Evolutionary conservation across 306 rosid species (phyloP), one percentile per base, ranked within the genome.

Genomic region (Urtica urens): DNA sequence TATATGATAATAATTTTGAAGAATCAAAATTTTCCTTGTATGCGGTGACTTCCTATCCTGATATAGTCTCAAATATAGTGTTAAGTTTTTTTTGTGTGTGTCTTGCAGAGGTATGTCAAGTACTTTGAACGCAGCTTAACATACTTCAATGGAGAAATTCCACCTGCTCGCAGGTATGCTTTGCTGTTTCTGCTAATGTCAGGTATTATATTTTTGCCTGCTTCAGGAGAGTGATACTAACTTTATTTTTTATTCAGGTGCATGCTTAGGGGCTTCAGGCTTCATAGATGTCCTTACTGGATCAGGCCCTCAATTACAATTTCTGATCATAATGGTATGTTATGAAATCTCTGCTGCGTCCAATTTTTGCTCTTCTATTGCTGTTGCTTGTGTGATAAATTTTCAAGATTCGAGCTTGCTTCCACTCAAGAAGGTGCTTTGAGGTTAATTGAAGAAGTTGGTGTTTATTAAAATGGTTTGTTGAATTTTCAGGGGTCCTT

Each of bases 261-360:
- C 70, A 83, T 92, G 88, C 94, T 92, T 63, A 75, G 99, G 73
- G 96, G 99, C 42, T 82, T 92, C 65, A 87, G 96, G 45, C 94
- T 92, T 64, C 94, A 81, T 73, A 77, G 96, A 59, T 92, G 99
- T 70, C 99, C 96, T 26, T 92, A 85, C 69, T 92, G 96, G 99
- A 80, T 85, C 68, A 79, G 96, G 76, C 99, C 96, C 40, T 75
- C 94, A 44, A 73, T 92, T 53, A 92, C 96, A 24, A 76, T 85
- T 60, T 85, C 87, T n/a, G 80, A 92, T 71, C 87, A 82, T 72
- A 82, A 73, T 44, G 96, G 96, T 92, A 49, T 28, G 74, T 67
- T 53, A n/a, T 37, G 50, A 46, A 35, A 70, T 73, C 58, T 59
- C 22, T 44, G 41, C 54, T 55, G 29, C 38, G 11, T 2, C 51